Conservation (phyloP, 495 filamentous ascomycete species). For the Podospora anserina region DNA sequence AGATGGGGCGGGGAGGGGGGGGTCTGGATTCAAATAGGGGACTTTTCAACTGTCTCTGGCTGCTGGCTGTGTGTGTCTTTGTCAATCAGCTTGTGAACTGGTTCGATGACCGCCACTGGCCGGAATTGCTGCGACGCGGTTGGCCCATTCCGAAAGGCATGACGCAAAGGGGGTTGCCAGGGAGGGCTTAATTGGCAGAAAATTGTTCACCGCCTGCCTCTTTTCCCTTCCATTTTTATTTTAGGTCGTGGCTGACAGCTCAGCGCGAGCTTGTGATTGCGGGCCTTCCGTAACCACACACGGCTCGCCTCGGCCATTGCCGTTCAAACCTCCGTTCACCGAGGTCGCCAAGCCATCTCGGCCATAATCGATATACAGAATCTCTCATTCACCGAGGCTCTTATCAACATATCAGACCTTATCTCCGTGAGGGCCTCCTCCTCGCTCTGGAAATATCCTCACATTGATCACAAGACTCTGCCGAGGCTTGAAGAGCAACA, state of each 20-base stretch:
- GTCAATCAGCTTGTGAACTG: conserved; percentile 10
- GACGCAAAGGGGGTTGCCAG: conserved; percentile 21
- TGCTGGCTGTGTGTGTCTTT: conserved; percentile 7
- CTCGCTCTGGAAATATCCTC: neutral
- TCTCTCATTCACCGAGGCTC: neutral
- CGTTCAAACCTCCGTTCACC: conserved; percentile 13
- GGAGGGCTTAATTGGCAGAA: conserved; percentile 17
- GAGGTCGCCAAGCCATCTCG: conserved; percentile 13
- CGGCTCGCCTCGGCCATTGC: conserved; percentile 19
- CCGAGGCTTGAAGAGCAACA: neutral
- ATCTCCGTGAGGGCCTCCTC: neutral
- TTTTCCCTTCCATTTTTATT: conserved; percentile 6
- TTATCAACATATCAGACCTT: neutral
- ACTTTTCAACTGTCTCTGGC: neutral
- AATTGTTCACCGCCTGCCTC: conserved; percentile 24
- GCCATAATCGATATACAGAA: neutral
- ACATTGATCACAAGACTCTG: neutral
- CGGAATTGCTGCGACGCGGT: conserved; percentile 17
- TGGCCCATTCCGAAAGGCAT: conserved; percentile 22
- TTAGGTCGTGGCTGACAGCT: neutral
- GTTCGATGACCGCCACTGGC: conserved; percentile 1
- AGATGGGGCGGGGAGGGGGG: neutral
- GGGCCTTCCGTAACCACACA: neutral
- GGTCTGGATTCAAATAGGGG: neutral
- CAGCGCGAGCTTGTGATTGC: conserved; percentile 21